phyloP scores from a whole-genome alignment of 2,329 filamentous ascomycete genomes.

The Scleromitrula shiraiana region DNA sequence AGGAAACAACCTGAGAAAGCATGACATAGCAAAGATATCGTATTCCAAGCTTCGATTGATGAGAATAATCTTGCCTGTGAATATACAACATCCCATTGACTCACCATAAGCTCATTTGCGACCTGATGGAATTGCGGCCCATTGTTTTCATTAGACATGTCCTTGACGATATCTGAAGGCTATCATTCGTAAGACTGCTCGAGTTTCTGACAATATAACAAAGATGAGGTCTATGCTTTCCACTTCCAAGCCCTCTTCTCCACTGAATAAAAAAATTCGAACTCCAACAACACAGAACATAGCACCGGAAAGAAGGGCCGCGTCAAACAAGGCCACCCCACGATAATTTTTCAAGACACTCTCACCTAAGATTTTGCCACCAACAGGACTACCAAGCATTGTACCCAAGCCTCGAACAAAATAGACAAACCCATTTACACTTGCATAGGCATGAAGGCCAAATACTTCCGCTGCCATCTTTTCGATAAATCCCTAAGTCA shows the following conservation, averaged over 20 bases:
- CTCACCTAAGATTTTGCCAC: constrained; percentile 34
- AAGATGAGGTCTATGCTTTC: constrained; percentile 26
- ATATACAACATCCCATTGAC: too few species aligned
- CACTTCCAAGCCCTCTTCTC: constrained; percentile 35
- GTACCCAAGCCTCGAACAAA: constrained; percentile 37
- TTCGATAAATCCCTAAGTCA: neutral
- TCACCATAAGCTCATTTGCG: too few species aligned
- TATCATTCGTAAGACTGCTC: too few species aligned
- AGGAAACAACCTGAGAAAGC: neutral
- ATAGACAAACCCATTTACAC: constrained; percentile 40
- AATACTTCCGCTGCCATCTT: constrained; percentile 40
- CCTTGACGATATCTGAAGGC: too few species aligned
- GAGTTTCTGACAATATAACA: neutral
- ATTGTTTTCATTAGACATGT: too few species aligned
- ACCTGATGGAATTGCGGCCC: too few species aligned
- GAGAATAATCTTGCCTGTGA: too few species aligned
- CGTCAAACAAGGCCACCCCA: constrained; percentile 33
- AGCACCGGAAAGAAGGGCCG: constrained; percentile 32
- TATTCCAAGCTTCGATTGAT: too few species aligned
- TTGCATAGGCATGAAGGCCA: constrained; percentile 39
- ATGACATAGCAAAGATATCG: too few species aligned
- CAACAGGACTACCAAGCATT: constrained; percentile 38
- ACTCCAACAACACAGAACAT: constrained; percentile 35
- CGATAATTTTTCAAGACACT: constrained; percentile 31
- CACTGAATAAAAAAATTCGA: constrained; percentile 33